A percentile compares a stretch with the other conserved stretches of the same genome.
phyloP scores from a whole-genome alignment of 106 monocot species.

The Hemerocallis citrina region DNA sequence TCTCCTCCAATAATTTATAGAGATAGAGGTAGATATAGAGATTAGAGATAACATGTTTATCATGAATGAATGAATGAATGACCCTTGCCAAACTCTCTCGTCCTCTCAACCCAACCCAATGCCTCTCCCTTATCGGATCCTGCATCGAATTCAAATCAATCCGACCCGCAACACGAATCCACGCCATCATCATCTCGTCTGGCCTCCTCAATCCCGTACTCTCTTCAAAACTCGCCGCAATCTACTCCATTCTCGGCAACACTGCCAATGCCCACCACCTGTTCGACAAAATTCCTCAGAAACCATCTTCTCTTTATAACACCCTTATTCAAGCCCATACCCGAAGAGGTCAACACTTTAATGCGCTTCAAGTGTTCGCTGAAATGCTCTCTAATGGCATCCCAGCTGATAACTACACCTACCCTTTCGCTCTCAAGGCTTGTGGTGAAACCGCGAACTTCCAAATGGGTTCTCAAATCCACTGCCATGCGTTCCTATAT shows the following conservation, averaged over 20 bases:
- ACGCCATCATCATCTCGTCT: slow-evolving; percentile 42
- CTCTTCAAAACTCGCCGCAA: slow-evolving; percentile 25
- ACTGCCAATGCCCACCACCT: slow-evolving; percentile 23
- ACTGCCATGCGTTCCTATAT: slow-evolving; percentile 24
- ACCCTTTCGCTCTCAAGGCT: slow-evolving; percentile 66
- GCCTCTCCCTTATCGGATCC: slow-evolving; percentile 26
- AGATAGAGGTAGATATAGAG: too few relatives aligned
- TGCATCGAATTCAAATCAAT: slow-evolving; percentile 20
- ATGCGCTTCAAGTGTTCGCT: slow-evolving; percentile 35
- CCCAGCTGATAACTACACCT: slow-evolving; percentile 46
- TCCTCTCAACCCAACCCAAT: slow-evolving; percentile 14
- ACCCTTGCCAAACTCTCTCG: slow-evolving; percentile 7
- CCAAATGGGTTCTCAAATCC: slow-evolving; percentile 19
- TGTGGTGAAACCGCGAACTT: slow-evolving; percentile 27
- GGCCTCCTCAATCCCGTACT: slow-evolving; percentile 28
- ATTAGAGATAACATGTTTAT: too few relatives aligned
- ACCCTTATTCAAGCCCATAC: slow-evolving; percentile 40
- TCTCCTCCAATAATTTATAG: too few relatives aligned
- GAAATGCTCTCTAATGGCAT: slow-evolving; percentile 20
- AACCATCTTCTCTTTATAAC: slow-evolving; percentile 36
- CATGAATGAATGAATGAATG: slow-evolving; percentile 32
- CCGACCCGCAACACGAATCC: slow-evolving; percentile 32
- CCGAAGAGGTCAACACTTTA: slow-evolving; percentile 5
- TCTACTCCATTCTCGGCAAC: slow-evolving; percentile 34
- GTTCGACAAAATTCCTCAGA: slow-evolving; percentile 35